phyloP scores from a whole-genome alignment of 2,329 filamentous ascomycete genomes.

The Calonectria crousiana region DNA sequence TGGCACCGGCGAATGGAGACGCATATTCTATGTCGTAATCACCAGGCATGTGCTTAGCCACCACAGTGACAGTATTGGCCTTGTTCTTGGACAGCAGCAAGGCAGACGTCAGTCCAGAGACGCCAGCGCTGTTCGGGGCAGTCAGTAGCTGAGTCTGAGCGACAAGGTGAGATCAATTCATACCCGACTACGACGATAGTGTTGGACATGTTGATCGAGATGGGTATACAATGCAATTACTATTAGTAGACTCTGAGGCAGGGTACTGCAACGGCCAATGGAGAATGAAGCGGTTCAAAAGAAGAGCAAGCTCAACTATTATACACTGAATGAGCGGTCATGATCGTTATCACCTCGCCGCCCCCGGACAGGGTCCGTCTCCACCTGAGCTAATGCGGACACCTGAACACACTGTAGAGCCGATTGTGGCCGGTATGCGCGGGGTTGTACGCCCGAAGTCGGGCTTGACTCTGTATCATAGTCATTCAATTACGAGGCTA shows the following conservation, averaged over 20 bases:
- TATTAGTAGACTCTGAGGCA: background rate
- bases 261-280: background rate
- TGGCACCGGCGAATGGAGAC: slow-evolving; percentile 90
- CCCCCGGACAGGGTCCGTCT: background rate
- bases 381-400: background rate
- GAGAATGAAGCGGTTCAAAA: background rate
- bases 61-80: slow-evolving; percentile 70
- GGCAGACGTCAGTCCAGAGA: slow-evolving; percentile 65
- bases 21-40: slow-evolving; percentile 94
- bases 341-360: background rate
- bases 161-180: background rate
- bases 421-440: background rate
- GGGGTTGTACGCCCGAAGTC: background rate
- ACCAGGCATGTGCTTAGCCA: slow-evolving; percentile 92
- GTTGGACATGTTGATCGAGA: slow-evolving; percentile 43
- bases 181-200: slow-evolving; percentile 52
- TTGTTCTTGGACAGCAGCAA: slow-evolving; percentile 60
- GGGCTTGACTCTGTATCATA: background rate
- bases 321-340: background rate
- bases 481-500: background rate
- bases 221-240: background rate
- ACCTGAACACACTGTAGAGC: background rate
- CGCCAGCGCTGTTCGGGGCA: slow-evolving; percentile 55
- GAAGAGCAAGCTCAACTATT: background rate
- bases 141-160: slow-evolving; percentile 17